Evolutionary conservation across 2,329 filamentous ascomycete genomes (phyloP).

Genomic region (Purpureocillium lavendulum): DNA sequence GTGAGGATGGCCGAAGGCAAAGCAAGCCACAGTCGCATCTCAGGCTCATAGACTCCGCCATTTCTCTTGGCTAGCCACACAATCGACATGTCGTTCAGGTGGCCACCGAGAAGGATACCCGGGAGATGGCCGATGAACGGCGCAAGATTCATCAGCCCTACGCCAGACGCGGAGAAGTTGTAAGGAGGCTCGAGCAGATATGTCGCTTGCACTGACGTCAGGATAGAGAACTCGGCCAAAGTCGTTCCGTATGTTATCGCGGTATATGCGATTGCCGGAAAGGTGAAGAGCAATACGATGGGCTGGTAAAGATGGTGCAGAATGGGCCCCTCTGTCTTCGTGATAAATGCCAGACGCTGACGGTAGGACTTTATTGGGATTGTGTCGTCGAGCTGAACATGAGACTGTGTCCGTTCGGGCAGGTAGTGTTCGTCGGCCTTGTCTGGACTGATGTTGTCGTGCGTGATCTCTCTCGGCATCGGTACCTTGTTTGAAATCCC

Average conservation of each 20-base stretch:
- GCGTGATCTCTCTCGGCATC: not conserved
- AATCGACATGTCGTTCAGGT: constrained; percentile 27
- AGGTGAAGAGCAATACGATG: constrained; percentile 26
- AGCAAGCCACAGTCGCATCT: constrained; percentile 34
- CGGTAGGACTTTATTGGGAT: not conserved
- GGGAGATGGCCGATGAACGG: constrained; percentile 26
- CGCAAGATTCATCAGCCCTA: constrained; percentile 16
- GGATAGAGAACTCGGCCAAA: not conserved
- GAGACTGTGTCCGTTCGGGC: too few species aligned
- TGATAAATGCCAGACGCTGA: not conserved
- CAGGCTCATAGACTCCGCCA: constrained; percentile 31
- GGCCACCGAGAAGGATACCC: constrained; percentile 26
- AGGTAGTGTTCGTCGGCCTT: not conserved
- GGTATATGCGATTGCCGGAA: not conserved
- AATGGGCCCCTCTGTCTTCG: not conserved
- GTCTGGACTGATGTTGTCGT: not conserved
- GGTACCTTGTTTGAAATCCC: too few species aligned
- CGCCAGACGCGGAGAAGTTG: constrained; percentile 14
- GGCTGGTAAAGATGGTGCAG: not conserved
- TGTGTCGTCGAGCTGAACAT: too few species aligned
- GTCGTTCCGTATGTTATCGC: not conserved
- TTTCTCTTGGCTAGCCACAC: constrained; percentile 25
- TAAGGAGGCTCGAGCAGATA: constrained; percentile 16
- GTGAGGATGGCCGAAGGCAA: constrained; percentile 21
- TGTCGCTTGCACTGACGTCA: not conserved